Conservation (phyloP, 1,284 basidiomycete species). For the Pisolithus thermaeus region DNA sequence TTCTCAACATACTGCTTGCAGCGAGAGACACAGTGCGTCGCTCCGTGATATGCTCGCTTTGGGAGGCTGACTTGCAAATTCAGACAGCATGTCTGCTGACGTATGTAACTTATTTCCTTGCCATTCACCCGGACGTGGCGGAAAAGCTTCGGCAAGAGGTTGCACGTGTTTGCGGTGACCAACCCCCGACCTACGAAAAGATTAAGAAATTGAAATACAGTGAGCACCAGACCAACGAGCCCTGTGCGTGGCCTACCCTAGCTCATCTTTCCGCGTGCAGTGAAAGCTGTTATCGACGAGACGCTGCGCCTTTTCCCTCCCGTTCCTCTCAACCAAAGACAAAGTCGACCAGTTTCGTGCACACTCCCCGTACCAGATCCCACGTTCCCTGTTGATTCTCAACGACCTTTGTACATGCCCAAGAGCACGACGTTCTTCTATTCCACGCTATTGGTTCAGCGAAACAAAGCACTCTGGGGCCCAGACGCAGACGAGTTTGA, state of each 20-base stretch:
- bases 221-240: constrained; percentile 30
- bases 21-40: constrained; percentile 62
- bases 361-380: constrained; percentile 48
- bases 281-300: constrained; percentile 69
- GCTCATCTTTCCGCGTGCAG: constrained; percentile 27
- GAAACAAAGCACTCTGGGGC: constrained; percentile 60
- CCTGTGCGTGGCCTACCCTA: constrained; percentile 1
- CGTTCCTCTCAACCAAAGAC: constrained; percentile 61
- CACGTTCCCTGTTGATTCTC: constrained; percentile 32
- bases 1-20: constrained; percentile 69
- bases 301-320: constrained; percentile 69
- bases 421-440: constrained; percentile 50
- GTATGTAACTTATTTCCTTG: constrained; percentile 60
- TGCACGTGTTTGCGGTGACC: constrained; percentile 44
- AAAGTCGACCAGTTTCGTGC: constrained; percentile 43
- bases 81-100: constrained; percentile 61
- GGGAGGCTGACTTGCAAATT: constrained; percentile 3
- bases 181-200: constrained; percentile 46
- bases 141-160: constrained; percentile 56
- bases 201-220: constrained; percentile 58
- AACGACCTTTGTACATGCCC: constrained; percentile 53
- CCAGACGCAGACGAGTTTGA: constrained; percentile 62
- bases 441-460: constrained; percentile 54
- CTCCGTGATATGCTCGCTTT: background rate
- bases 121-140: constrained; percentile 51